Conservation (phyloP, 2,329 filamentous ascomycete genomes). For the Graphilbum fragrans region DNA sequence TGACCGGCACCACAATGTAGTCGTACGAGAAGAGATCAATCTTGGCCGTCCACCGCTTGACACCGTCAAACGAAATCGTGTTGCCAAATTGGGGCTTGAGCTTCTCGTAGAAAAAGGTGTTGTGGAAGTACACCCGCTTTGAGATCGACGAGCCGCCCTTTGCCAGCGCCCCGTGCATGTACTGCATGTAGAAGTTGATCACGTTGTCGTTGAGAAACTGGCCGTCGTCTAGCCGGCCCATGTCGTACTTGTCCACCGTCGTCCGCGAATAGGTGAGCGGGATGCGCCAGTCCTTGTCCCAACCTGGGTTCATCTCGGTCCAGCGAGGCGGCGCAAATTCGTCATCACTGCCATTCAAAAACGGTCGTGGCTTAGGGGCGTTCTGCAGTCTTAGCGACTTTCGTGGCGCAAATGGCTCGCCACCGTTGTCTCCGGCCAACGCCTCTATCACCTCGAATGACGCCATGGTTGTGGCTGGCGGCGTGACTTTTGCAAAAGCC, state of each 20-base stretch:
- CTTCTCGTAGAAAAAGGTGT: constrained; percentile 80
- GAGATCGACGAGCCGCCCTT: constrained; percentile 40
- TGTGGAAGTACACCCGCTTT: constrained; percentile 73
- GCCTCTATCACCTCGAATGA: too few relatives aligned
- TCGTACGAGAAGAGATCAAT: constrained; percentile 77
- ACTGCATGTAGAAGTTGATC: constrained; percentile 76
- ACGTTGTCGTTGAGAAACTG: constrained; percentile 89
- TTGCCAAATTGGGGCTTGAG: constrained; percentile 49
- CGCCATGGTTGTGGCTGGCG: too few relatives aligned
- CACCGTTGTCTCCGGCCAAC: too few relatives aligned
- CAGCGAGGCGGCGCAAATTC: constrained; percentile 22
- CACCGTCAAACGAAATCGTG: constrained; percentile 69
- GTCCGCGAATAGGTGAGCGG: constrained; percentile 55
- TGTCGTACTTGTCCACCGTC: constrained; percentile 58
- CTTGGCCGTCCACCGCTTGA: constrained; percentile 78
- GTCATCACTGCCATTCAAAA: too few relatives aligned
- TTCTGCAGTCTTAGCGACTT: too few relatives aligned
- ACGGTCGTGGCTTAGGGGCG: too few relatives aligned
- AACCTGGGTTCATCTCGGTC: constrained; percentile 37
- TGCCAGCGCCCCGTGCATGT: constrained; percentile 51
- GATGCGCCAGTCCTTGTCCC: constrained; percentile 40
- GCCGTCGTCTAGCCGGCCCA: constrained; percentile 67
- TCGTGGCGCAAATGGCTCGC: too few relatives aligned
- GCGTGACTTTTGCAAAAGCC: too few relatives aligned
- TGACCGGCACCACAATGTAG: constrained; percentile 86